Evolutionary conservation across 495 filamentous ascomycete genomes (phyloP), one percentile per base, ranked within the genome.

Genomic region (Podospora conica): DNA sequence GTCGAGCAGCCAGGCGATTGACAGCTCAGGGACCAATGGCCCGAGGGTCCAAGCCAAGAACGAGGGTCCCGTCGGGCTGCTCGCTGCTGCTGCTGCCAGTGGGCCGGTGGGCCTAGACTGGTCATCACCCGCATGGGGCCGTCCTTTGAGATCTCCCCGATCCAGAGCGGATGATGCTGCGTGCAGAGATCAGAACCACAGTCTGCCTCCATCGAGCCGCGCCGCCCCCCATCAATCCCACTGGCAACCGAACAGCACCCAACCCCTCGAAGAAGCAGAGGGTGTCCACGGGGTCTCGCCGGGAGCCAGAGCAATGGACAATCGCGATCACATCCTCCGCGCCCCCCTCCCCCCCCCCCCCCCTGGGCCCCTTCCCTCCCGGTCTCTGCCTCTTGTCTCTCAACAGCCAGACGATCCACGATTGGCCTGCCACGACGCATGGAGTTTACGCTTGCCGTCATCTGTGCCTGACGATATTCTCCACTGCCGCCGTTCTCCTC

Each of bases 141-240:
- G 63, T 59, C 67, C 67, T 69, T 62, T 63, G 64, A 66, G 67
- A 54, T 66, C 53, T 31, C 59, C 53, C 65, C 68, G 68, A 70
- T 70, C 40, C 62, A 65, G 53, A 58, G 66, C 53, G 40, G 54
- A 31, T 48, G 24, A 31, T 58, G 24, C 61, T 65, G 57, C 57
- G 60, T 64, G 61, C 58, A 24, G 60, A 63, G 68, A 70, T 70
- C 68, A 68, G 20, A 24, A 65, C 54, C 66, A 54, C 3, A 56
- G 15, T 12, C 8, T 15, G 40, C 6, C 40, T 48, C 40, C 25
- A 63, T 48, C 61, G 60, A 59, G 58, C 56, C 66, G 40, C 40
- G 40, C 40, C 40, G 15, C 63, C 60, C 40, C 53, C 58, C 65
- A 67, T 55, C 56, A 64, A 64, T 20, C 64, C 57, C 25, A 20